Percentiles rank a stretch among this genome's conserved stretches.
Conservation (phyloP, 148 eudicot species). For the Talinum fruticosum region DNA sequence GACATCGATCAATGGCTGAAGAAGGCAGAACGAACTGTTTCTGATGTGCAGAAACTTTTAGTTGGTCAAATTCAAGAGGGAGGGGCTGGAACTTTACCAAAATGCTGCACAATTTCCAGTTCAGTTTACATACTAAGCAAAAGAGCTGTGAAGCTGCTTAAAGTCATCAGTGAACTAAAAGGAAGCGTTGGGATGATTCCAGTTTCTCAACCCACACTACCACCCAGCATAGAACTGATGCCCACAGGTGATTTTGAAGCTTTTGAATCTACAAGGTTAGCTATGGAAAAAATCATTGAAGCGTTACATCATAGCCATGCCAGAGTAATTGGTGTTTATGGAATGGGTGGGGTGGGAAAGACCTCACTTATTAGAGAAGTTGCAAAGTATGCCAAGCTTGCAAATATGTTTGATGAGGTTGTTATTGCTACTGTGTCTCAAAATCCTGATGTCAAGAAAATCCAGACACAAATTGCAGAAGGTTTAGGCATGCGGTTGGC, state of each 20-base stretch:
- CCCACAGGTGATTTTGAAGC: conserved; percentile 22
- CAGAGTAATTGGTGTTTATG: conserved; percentile 41
- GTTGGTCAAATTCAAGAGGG: not conserved
- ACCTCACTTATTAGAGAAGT: conserved; percentile 42
- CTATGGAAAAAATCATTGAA: conserved; percentile 25
- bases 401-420: conserved; percentile 45
- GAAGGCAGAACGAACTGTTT: conserved; percentile 15
- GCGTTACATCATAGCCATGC: conserved; percentile 27
- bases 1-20: conserved; percentile 29
- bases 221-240: conserved; percentile 22
- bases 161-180: conserved; percentile 17
- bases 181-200: conserved; percentile 11
- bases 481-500: conserved; percentile 29
- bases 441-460: conserved; percentile 28
- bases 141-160: conserved; percentile 24
- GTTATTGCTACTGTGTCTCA: conserved; percentile 38
- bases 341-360: conserved; percentile 56
- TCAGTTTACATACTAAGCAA: conserved; percentile 29
- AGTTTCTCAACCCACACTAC: conserved; percentile 30
- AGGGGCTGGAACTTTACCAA: not conserved
- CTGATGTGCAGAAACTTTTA: conserved; percentile 17
- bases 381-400: conserved; percentile 23
- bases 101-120: conserved; percentile 24
- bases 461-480: conserved; percentile 42
- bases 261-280: conserved; percentile 32